Percentiles rank a stretch among this genome's conserved stretches.
Evolutionary conservation across 805 yeast genomes (phyloP).

Genomic region (Wickerhamiella dianesei): DNA sequence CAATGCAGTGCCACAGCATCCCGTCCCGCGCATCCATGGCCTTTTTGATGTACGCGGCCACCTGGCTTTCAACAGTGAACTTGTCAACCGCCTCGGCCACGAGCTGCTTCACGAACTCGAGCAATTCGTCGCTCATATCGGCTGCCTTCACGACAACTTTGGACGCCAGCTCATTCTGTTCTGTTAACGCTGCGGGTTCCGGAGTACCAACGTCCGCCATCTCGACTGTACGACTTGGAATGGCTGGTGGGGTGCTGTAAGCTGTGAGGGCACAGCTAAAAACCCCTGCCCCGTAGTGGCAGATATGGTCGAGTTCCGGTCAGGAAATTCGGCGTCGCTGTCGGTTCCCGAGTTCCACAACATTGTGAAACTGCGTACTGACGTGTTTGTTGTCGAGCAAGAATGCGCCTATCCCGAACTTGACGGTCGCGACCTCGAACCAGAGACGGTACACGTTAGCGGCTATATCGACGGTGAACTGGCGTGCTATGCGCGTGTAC

Average conservation of each 20-base stretch:
- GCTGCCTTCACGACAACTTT: slow-evolving; percentile 15
- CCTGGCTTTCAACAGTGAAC: slow-evolving; percentile 38
- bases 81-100: slow-evolving; percentile 33
- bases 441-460: slow-evolving; percentile 9
- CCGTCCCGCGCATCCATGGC: slow-evolving; percentile 43
- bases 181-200: too few species aligned
- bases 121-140: slow-evolving; percentile 19
- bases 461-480: slow-evolving; percentile 4
- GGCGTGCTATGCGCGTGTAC: slow-evolving; percentile 7
- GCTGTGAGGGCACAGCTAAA: too few species aligned
- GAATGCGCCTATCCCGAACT: slow-evolving; percentile 16
- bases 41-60: slow-evolving; percentile 44
- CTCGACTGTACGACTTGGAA: too few species aligned
- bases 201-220: too few species aligned
- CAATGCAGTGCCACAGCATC: slow-evolving; percentile 51
- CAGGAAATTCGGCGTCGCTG: slow-evolving; percentile 4
- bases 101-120: slow-evolving; percentile 9
- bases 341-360: slow-evolving; percentile 10
- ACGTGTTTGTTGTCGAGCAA: slow-evolving; percentile 20
- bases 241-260: too few species aligned
- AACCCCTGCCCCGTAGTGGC: neutral
- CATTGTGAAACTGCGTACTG: slow-evolving; percentile 11
- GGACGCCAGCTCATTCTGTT: too few species aligned
- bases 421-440: slow-evolving; percentile 15
- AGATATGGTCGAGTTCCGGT: slow-evolving; percentile 2